Evolutionary conservation across 257 asterid genomes (phyloP), one percentile per base, ranked within the genome.

Genomic region (Ligustrum vulgare): DNA sequence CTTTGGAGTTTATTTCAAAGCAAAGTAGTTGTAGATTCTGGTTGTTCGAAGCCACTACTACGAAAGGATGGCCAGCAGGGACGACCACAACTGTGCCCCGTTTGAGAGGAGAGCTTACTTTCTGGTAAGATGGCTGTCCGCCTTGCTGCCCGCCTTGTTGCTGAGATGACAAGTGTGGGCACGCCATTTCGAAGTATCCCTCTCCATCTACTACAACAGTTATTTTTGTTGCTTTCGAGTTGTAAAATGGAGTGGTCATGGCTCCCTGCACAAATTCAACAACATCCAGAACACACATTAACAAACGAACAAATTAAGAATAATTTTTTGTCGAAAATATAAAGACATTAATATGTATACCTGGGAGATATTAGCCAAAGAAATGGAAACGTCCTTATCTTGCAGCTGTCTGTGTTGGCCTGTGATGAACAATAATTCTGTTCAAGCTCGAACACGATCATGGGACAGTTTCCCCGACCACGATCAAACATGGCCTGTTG

Each of bases 51-150:
- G 98, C 96, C 0, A 87, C 91, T 0, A 77, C 79, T 3, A 82
- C 91, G 23, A 54, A 77, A 0, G 98, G 98, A 83, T 91, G 97
- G 13, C 93, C 96, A 0, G 96, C 88, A 33, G 97, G 98, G 3
- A 87, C 80, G 0, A 91, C 75, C 11, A 90, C 73, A 34, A 88
- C 90, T 2, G 84, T 82, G 15, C 95, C 93, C 0, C 77, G 83
- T 8, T 36, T 82, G 78, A 93, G 43, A 0, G 74, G 82, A 0
- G 93, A 66, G 23, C 81, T 79, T 22, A 88, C 78, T 41, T 60
- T 85, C 78, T 81, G 81, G 76, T 91, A 93, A 1, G 80, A 25
- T 0, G 76, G 81, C 31, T 28, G 31, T 0, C 31, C 31, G 2
- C 80, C 68, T 0, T 9, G 68, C n/a, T 51, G 58, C 41, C 72